Conservation (phyloP, 2,329 filamentous ascomycete species). For the Aspergillus terreus region DNA sequence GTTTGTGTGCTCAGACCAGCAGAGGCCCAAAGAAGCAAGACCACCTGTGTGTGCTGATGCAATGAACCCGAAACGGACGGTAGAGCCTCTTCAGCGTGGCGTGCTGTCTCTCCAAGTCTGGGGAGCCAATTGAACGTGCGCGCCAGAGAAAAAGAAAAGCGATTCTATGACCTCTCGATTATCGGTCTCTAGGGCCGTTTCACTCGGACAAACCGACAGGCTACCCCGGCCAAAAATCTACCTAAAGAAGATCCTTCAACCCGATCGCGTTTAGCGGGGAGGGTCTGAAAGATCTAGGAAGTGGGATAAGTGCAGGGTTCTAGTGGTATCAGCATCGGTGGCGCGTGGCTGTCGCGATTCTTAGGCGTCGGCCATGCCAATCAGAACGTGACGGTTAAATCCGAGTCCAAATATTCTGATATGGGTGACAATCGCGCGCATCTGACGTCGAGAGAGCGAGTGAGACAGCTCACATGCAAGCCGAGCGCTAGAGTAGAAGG, state of each 20-base stretch:
- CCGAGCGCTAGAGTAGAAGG: neutral
- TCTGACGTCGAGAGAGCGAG: slow-evolving; percentile 6
- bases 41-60: slow-evolving; percentile 11
- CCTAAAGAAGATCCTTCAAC: slow-evolving; percentile 8
- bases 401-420: slow-evolving; percentile 2
- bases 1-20: slow-evolving; percentile 8
- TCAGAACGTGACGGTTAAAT: slow-evolving; percentile 9
- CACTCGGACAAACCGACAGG: slow-evolving; percentile 5
- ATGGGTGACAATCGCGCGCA: slow-evolving; percentile 2
- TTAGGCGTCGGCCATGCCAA: slow-evolving; percentile 18
- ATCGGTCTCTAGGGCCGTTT: slow-evolving; percentile 11
- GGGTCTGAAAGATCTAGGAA: slow-evolving; percentile 14
- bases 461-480: slow-evolving; percentile 5
- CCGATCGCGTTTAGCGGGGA: slow-evolving; percentile 21
- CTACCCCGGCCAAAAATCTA: slow-evolving; percentile 7
- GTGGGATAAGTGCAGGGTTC: slow-evolving; percentile 18
- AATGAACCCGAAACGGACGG: slow-evolving; percentile 10
- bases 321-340: slow-evolving; percentile 17
- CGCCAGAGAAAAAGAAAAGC: slow-evolving; percentile 4
- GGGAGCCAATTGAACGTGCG: slow-evolving; percentile 11
- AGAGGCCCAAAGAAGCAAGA: slow-evolving; percentile 5
- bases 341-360: slow-evolving; percentile 14
- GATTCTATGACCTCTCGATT: slow-evolving; percentile 8
- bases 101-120: slow-evolving; percentile 1
- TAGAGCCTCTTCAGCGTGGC: slow-evolving; percentile 7